A percentile compares a stretch with the other conserved stretches of the same genome.
Conservation (phyloP, 768 basidiomycete genomes). For the Leccinum sublutescens region DNA sequence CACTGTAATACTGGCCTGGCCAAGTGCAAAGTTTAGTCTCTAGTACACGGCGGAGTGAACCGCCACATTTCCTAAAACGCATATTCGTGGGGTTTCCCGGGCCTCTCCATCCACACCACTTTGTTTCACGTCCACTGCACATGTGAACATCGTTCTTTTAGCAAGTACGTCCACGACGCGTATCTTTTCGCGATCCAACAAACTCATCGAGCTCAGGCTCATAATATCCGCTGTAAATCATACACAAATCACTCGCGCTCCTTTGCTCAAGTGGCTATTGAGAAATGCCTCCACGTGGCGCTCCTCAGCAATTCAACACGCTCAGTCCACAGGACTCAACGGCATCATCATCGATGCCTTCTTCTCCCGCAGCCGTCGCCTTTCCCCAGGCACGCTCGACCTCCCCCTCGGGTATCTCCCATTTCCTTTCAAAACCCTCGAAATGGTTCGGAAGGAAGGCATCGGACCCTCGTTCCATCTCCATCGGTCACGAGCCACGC, state of each 20-base stretch:
- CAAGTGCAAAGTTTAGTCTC: too few relatives aligned
- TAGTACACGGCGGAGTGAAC: background rate
- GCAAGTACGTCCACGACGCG: constrained; percentile 16
- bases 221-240: background rate
- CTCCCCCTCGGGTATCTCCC: constrained; percentile 64
- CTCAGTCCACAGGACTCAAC: constrained; percentile 39
- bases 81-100: constrained; percentile 2
- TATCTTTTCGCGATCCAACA: background rate
- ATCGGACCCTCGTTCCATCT: constrained; percentile 48
- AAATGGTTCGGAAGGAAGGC: constrained; percentile 71
- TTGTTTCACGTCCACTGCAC: constrained; percentile 22
- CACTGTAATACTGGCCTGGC: too few relatives aligned
- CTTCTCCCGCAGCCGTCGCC: constrained; percentile 36
- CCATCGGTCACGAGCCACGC: constrained; percentile 44
- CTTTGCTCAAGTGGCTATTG: background rate
- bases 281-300: constrained; percentile 53
- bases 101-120: background rate
- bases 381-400: constrained; percentile 51
- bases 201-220: background rate
- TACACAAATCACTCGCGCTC: background rate
- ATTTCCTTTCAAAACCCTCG: constrained; percentile 63
- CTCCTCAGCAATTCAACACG: constrained; percentile 37
- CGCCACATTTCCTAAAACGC: constrained; percentile 29
- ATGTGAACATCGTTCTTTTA: constrained; percentile 9
- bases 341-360: constrained; percentile 20